phyloP scores from a whole-genome alignment of 495 filamentous ascomycete species.

The Aspergillus homomorphus region DNA sequence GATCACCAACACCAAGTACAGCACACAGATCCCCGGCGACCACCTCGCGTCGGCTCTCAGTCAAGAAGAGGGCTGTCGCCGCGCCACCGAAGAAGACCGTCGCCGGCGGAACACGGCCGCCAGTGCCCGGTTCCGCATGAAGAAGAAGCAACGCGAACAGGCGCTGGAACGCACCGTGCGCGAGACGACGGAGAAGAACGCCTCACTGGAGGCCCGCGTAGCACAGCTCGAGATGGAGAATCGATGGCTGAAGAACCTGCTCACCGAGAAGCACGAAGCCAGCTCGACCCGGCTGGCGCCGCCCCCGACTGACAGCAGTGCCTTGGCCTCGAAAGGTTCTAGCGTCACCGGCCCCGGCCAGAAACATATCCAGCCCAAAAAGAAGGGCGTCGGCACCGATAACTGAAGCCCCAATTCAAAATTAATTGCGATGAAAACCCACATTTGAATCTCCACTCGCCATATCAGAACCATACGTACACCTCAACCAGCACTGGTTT shows the following conservation, averaged over 20 bases:
- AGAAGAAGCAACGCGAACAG: slow-evolving; percentile 99
- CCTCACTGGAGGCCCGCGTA: slow-evolving; percentile 73
- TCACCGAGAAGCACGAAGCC: slow-evolving; percentile 81
- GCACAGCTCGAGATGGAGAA: slow-evolving; percentile 92
- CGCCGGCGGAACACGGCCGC: slow-evolving; percentile 94
- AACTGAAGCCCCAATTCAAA: slow-evolving; percentile 29
- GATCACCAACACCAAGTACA: slow-evolving; percentile 47
- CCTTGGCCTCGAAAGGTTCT: slow-evolving; percentile 24
- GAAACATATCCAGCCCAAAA: slow-evolving; percentile 49
- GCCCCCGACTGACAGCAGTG: slow-evolving; percentile 28
- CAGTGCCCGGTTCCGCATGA: slow-evolving; percentile 90
- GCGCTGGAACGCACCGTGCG: slow-evolving; percentile 86
- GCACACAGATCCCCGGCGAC: slow-evolving; percentile 43
- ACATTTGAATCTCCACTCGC: slow-evolving; percentile 10
- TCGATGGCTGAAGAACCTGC: slow-evolving; percentile 89
- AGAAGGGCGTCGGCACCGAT: slow-evolving; percentile 47
- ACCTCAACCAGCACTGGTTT: slow-evolving; percentile 1
- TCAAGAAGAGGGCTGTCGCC: slow-evolving; percentile 54
- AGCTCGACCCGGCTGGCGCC: slow-evolving; percentile 27
- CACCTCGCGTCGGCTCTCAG: slow-evolving; percentile 39
- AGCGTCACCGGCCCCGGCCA: slow-evolving; percentile 29
- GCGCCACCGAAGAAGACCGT: slow-evolving; percentile 95
- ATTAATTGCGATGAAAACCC: slow-evolving; percentile 15
- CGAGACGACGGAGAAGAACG: slow-evolving; percentile 84
- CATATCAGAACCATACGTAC: background rate